These are phyloP conservation scores for Metschnikowia picachoensis DNA, from an alignment of 805 yeast genomes.

Conservation along the genomic window DNA sequence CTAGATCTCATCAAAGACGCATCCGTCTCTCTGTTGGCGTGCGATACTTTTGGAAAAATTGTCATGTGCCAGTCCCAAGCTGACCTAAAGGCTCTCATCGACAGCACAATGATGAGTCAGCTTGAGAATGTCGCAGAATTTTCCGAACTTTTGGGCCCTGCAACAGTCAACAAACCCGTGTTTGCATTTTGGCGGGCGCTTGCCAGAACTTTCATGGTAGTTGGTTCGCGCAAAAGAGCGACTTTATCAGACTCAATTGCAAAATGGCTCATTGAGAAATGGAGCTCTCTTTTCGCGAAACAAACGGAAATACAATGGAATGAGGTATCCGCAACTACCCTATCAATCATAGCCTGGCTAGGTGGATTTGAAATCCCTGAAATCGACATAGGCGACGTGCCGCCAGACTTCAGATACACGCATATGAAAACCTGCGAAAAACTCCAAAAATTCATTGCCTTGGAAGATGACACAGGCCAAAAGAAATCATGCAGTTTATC, in stretches of 20 bases:
- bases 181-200: slow-evolving; percentile 52
- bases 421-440: slow-evolving; percentile 3
- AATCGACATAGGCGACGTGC: not conserved
- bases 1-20: slow-evolving; percentile 35
- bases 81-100: slow-evolving; percentile 23
- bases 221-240: slow-evolving; percentile 27
- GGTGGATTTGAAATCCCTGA: not conserved
- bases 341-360: slow-evolving; percentile 1
- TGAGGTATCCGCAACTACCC: not conserved
- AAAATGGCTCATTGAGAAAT: slow-evolving; percentile 51
- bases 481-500: not conserved
- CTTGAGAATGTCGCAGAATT: slow-evolving; percentile 40
- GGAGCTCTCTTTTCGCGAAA: slow-evolving; percentile 26
- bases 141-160: slow-evolving; percentile 46
- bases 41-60: slow-evolving; percentile 25
- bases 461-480: not conserved
- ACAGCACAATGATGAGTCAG: slow-evolving; percentile 41
- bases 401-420: slow-evolving; percentile 5
- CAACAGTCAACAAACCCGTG: slow-evolving; percentile 41
- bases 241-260: slow-evolving; percentile 28
- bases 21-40: slow-evolving; percentile 25
- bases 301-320: not conserved
- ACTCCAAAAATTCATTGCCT: slow-evolving; percentile 5
- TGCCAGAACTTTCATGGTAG: slow-evolving; percentile 31
- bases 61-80: slow-evolving; percentile 8